These are phyloP conservation scores for Prunus mongolica DNA, from an alignment of 306 rosid species.

Conservation along the genomic window DNA sequence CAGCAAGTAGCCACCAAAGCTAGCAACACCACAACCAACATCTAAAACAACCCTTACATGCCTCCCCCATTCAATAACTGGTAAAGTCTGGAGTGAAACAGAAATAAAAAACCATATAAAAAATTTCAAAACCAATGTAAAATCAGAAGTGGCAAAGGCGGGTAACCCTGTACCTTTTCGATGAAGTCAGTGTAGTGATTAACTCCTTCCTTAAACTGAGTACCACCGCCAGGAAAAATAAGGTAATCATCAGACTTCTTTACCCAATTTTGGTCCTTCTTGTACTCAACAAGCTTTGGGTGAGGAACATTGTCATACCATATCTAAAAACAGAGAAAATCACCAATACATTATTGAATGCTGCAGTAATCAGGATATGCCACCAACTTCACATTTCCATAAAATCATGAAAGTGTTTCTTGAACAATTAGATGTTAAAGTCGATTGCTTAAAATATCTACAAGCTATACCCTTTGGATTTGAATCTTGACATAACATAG, in stretches of 20 bases:
- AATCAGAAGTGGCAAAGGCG: background rate
- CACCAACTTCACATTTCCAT: background rate
- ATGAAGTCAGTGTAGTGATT: slow-evolving; percentile 55
- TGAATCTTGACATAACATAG: too few relatives aligned
- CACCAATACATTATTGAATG: background rate
- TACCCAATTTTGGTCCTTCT: slow-evolving; percentile 93
- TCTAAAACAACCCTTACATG: slow-evolving; percentile 77
- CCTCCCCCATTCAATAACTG: slow-evolving; percentile 69
- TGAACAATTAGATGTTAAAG: background rate
- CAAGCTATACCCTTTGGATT: background rate
- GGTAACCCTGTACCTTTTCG: slow-evolving; percentile 40
- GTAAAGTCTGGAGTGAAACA: slow-evolving; percentile 40
- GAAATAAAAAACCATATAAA: slow-evolving; percentile 17
- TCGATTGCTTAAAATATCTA: background rate
- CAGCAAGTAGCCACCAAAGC: slow-evolving; percentile 87
- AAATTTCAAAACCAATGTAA: background rate
- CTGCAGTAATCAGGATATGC: background rate
- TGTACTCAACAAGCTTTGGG: slow-evolving; percentile 90
- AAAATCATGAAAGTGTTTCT: background rate
- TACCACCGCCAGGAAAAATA: slow-evolving; percentile 92
- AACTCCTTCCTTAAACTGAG: slow-evolving; percentile 96
- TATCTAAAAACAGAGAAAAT: slow-evolving; percentile 31
- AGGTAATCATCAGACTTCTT: slow-evolving; percentile 67
- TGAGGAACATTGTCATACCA: slow-evolving; percentile 94
- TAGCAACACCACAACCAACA: slow-evolving; percentile 98